Evolutionary conservation across 306 rosid genomes (phyloP).

Genomic region (Arachis stenosperma): DNA sequence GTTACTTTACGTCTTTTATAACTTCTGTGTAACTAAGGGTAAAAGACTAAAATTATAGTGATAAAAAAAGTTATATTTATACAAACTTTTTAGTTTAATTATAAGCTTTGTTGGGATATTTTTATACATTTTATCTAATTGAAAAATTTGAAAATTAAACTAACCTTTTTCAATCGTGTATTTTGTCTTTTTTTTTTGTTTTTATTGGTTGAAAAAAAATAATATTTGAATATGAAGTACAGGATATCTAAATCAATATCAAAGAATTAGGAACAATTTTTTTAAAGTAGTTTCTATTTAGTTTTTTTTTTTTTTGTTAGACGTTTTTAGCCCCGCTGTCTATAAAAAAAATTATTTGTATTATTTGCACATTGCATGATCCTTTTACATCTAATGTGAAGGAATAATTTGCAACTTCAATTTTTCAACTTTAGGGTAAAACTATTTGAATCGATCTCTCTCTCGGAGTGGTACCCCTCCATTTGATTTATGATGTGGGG

Average conservation of each 20-base stretch:
- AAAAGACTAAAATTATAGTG: slow-evolving; percentile 10
- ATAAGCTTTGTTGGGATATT: too few relatives aligned
- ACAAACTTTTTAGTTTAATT: too few relatives aligned
- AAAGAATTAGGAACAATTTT: neutral
- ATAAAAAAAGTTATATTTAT: neutral
- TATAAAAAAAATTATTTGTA: neutral
- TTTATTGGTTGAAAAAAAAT: too few relatives aligned
- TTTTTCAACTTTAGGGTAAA: neutral
- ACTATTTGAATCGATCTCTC: slow-evolving; percentile 30
- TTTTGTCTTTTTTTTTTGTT: too few relatives aligned
- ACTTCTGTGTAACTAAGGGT: slow-evolving; percentile 12
- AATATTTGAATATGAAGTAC: neutral
- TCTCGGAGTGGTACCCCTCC: slow-evolving; percentile 20
- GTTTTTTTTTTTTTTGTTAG: too few relatives aligned
- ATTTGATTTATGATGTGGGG: slow-evolving; percentile 32
- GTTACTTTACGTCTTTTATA: slow-evolving; percentile 31
- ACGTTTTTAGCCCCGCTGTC: too few relatives aligned
- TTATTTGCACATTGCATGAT: neutral
- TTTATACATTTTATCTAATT: too few relatives aligned
- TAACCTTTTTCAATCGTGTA: too few relatives aligned
- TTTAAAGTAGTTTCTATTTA: too few relatives aligned
- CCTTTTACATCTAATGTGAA: neutral
- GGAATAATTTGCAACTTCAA: neutral
- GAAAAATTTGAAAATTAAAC: too few relatives aligned
- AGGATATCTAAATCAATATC: neutral